phyloP scores from a whole-genome alignment of 2,329 filamentous ascomycete genomes.

The Fusarium incarnatum region DNA sequence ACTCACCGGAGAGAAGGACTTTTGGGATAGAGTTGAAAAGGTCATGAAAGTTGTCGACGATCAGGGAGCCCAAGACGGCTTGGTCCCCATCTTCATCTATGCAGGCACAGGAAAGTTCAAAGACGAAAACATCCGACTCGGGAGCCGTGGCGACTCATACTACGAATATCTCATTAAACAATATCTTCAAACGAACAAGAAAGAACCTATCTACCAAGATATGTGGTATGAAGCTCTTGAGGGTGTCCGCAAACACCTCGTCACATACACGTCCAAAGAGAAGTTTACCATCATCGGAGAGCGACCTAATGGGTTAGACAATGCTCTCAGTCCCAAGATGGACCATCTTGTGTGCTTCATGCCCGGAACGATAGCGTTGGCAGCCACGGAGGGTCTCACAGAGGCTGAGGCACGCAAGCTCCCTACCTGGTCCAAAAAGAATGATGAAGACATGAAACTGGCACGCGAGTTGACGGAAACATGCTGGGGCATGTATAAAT shows the following conservation, averaged over 20 bases:
- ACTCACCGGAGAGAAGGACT: conserved; percentile 89
- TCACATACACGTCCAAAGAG: conserved; percentile 85
- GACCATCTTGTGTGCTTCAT: conserved; percentile 98
- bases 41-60: conserved; percentile 92
- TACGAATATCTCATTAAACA: conserved; percentile 99
- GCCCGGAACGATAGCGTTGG: conserved; percentile 93
- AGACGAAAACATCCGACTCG: conserved; percentile 87
- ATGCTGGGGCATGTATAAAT: conserved; percentile 97
- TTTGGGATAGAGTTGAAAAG: conserved; percentile 92
- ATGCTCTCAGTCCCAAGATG: conserved; percentile 85
- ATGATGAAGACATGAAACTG: conserved; percentile 88
- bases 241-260: conserved; percentile 89
- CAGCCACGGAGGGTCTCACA: conserved; percentile 81
- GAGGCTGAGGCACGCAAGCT: conserved; percentile 80
- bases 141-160: conserved; percentile 95
- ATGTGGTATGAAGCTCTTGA: conserved; percentile 91
- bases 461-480: conserved; percentile 94
- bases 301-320: conserved; percentile 77
- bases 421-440: conserved; percentile 77
- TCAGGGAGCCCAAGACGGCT: conserved; percentile 80
- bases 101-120: conserved; percentile 82
- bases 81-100: conserved; percentile 92
- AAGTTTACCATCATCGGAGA: conserved; percentile 92
- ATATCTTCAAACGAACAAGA: conserved; percentile 89
- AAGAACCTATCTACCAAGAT: conserved; percentile 86